Conservation (phyloP, 768 basidiomycete species). For the Russula sp. region DNA sequence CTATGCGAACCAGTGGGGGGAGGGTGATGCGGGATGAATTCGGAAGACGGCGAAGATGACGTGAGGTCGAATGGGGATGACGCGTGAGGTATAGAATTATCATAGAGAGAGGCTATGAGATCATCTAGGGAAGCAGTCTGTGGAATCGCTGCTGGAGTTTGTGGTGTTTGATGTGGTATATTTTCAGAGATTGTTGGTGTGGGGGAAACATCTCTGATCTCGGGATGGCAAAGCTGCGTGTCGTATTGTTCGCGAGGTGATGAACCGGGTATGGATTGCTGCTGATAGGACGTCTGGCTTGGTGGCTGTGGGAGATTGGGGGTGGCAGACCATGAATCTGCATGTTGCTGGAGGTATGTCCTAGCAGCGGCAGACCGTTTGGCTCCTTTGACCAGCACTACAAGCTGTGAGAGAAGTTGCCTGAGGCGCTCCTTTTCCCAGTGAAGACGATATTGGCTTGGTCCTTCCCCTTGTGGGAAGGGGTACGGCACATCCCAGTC, state of each 20-base stretch:
- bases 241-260: constrained; percentile 1
- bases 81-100: constrained; percentile 5
- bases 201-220: constrained; percentile 6
- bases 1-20: background rate
- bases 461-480: constrained; percentile 65
- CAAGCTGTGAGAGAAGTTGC: constrained; percentile 55
- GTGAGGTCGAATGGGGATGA: background rate
- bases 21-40: background rate
- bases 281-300: background rate
- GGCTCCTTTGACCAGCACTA: constrained; percentile 54
- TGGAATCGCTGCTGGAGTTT: constrained; percentile 16
- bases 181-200: background rate
- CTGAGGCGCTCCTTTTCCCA: constrained; percentile 64
- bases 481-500: constrained; percentile 86
- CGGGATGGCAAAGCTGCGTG: background rate
- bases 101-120: constrained; percentile 27
- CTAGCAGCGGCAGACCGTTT: constrained; percentile 55
- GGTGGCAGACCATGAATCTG: constrained; percentile 11
- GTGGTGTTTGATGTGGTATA: background rate
- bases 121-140: constrained; percentile 35
- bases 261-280: background rate
- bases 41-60: background rate
- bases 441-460: constrained; percentile 51
- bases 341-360: constrained; percentile 36
- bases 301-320: background rate